These are phyloP conservation scores for Xylaria multiplex DNA, from an alignment of 2,329 filamentous ascomycete species.

Conservation along the genomic window DNA sequence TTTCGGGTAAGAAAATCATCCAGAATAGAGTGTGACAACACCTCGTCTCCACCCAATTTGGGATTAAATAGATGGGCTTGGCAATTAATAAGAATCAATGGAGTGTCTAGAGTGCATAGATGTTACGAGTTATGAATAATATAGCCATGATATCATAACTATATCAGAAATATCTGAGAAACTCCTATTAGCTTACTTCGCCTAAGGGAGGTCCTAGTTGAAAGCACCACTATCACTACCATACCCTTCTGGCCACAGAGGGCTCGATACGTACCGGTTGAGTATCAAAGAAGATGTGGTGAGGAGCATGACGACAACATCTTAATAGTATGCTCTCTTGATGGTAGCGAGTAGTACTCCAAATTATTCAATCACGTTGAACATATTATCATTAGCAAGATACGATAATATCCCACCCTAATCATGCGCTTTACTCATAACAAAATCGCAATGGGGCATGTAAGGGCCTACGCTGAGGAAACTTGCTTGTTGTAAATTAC, in stretches of 20 bases:
- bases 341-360: too few relatives aligned
- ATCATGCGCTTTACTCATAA: too few relatives aligned
- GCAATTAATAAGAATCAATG: background rate
- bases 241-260: background rate
- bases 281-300: background rate
- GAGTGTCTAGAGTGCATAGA: background rate
- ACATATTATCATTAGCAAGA: background rate
- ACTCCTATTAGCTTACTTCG: slow-evolving; percentile 15
- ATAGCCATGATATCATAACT: slow-evolving; percentile 40
- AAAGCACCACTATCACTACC: slow-evolving; percentile 19
- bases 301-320: too few relatives aligned
- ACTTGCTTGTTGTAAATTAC: background rate
- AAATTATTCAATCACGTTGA: too few relatives aligned
- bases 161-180: slow-evolving; percentile 4
- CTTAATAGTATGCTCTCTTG: background rate
- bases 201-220: slow-evolving; percentile 5
- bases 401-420: too few relatives aligned
- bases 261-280: background rate
- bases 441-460: too few relatives aligned
- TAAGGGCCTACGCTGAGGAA: too few relatives aligned
- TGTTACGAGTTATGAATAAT: background rate
- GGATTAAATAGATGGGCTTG: slow-evolving; percentile 1
- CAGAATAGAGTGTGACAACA: too few relatives aligned
- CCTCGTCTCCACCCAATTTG: background rate
- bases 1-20: too few relatives aligned